phyloP scores from a whole-genome alignment of 1,284 basidiomycete genomes.

The Melampsora larici-populina region DNA sequence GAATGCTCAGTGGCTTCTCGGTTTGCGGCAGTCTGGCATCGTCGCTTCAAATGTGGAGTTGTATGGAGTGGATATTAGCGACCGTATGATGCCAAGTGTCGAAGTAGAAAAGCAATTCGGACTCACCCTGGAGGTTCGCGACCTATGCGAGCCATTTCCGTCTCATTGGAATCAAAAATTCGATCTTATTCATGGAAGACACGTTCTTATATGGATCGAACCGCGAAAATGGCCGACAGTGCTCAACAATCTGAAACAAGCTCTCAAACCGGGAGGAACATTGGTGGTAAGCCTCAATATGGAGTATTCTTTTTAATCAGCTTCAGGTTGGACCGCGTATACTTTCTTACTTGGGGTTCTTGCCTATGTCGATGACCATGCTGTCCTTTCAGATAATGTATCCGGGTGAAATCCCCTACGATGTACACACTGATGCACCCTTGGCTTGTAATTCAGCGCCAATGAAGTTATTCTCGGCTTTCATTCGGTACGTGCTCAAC shows the following conservation, averaged over 20 bases:
- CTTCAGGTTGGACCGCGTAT: too few relatives aligned
- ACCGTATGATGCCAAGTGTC: constrained; percentile 22
- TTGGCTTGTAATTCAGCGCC: constrained; percentile 11
- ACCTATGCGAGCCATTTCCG: constrained; percentile 25
- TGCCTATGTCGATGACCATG: neutral
- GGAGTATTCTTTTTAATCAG: too few relatives aligned
- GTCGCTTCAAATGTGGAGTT: constrained; percentile 22
- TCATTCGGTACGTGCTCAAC: constrained; percentile 4
- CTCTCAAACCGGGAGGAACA: constrained; percentile 33
- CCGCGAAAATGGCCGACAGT: constrained; percentile 26
- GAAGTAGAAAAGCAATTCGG: constrained; percentile 12
- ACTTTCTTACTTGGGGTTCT: neutral
- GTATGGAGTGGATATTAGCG: constrained; percentile 24
- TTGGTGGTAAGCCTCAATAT: constrained; percentile 4
- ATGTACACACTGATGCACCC: constrained; percentile 20
- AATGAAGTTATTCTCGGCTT: constrained; percentile 31
- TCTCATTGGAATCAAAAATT: constrained; percentile 29
- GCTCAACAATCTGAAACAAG: constrained; percentile 17
- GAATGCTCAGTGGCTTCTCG: constrained; percentile 32
- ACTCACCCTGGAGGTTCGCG: constrained; percentile 10
- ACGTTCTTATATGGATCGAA: constrained; percentile 38
- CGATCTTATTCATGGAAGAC: constrained; percentile 26
- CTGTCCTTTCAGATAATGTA: constrained; percentile 13
- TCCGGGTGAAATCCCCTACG: constrained; percentile 17
- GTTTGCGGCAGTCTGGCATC: constrained; percentile 33